Conservation (phyloP, 2,329 filamentous ascomycete genomes). For the Talaromyces sp. region DNA sequence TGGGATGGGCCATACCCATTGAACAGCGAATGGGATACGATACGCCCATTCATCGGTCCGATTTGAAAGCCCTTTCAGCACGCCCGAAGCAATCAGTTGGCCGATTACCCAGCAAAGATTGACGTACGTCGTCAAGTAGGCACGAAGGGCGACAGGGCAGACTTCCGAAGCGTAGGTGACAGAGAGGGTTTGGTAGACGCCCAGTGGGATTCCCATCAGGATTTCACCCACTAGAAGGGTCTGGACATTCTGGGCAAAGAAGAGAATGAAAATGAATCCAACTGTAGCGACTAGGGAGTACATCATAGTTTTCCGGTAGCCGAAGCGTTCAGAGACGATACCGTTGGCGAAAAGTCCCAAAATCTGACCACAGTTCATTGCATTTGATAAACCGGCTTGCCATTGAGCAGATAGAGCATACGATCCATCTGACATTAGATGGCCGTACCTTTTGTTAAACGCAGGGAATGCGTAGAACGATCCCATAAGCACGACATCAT, state of each 20-base stretch:
- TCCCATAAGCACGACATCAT: conserved; percentile 75
- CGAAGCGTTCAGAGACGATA: conserved; percentile 49
- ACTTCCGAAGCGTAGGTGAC: conserved; percentile 48
- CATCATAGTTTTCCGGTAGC: conserved; percentile 51
- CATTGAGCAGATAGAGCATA: conserved; percentile 43
- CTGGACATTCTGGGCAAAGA: conserved; percentile 49
- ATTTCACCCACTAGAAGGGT: conserved; percentile 49
- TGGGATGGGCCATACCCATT: conserved; percentile 54
- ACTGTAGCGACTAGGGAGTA: conserved; percentile 44
- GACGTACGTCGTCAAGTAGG: conserved; percentile 47
- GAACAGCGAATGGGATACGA: conserved; percentile 50
- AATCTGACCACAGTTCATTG: conserved; percentile 44
- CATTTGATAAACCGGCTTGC: conserved; percentile 47
- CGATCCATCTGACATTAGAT: conserved; percentile 26
- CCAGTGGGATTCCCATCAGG: conserved; percentile 51
- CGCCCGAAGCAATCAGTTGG: conserved; percentile 50
- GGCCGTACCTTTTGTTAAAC: conserved; percentile 43
- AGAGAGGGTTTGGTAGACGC: conserved; percentile 49
- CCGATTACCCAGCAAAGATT: conserved; percentile 48
- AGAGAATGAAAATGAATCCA: conserved; percentile 50
- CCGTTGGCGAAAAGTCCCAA: conserved; percentile 52
- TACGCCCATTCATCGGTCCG: conserved; percentile 51
- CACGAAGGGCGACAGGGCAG: conserved; percentile 45
- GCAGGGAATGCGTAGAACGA: conserved; percentile 63
- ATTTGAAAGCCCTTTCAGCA: conserved; percentile 46